These are phyloP conservation scores for Yamadazyma pseudoaaseri DNA, from an alignment of 1,139 yeast species.

Conservation along the genomic window DNA sequence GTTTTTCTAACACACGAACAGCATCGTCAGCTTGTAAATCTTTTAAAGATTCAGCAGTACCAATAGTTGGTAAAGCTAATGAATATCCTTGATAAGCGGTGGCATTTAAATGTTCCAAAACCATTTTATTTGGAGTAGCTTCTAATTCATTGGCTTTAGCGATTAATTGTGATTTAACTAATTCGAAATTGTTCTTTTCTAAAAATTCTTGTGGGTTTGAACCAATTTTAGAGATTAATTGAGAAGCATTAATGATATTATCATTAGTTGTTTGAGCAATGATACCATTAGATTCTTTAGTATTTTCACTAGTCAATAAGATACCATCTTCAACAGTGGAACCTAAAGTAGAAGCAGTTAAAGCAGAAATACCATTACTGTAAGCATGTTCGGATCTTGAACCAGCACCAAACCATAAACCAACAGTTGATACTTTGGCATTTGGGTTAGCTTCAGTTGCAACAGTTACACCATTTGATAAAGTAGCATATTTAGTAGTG, in stretches of 20 bases:
- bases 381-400: constrained; percentile 75
- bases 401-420: constrained; percentile 73
- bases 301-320: constrained; percentile 41
- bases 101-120: constrained; percentile 71
- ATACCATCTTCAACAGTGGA: constrained; percentile 45
- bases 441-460: constrained; percentile 64
- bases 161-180: constrained; percentile 36
- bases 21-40: constrained; percentile 61
- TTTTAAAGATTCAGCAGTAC: constrained; percentile 63
- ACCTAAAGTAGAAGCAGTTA: constrained; percentile 54
- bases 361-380: constrained; percentile 75
- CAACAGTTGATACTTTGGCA: constrained; percentile 60
- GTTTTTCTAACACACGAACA: constrained; percentile 51
- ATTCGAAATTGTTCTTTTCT: constrained; percentile 33
- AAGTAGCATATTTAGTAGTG: constrained; percentile 65
- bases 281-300: constrained; percentile 56
- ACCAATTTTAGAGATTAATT: constrained; percentile 33
- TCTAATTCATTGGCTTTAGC: constrained; percentile 45
- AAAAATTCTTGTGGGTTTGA: constrained; percentile 33
- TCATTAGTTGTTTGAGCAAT: constrained; percentile 50
- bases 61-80: constrained; percentile 69
- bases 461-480: constrained; percentile 70
- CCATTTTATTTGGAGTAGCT: constrained; percentile 46
- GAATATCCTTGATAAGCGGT: constrained; percentile 86
- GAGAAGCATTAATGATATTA: constrained; percentile 43